phyloP scores from a whole-genome alignment of 2,329 filamentous ascomycete genomes.

The Aspergillus transmontanensis region DNA sequence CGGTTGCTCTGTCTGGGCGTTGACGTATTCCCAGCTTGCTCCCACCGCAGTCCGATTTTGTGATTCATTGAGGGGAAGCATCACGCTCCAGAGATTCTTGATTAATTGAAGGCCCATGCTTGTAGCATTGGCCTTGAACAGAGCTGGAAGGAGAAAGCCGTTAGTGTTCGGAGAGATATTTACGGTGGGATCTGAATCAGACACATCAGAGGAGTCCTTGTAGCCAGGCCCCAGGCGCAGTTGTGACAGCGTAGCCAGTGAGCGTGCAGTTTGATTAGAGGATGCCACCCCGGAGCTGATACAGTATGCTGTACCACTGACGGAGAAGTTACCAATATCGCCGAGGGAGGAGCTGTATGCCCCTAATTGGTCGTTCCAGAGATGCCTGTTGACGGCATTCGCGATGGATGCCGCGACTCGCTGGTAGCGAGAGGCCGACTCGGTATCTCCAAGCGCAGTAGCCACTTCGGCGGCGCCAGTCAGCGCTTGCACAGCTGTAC shows the following conservation, averaged over 20 bases:
- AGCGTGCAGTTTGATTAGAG: conserved; percentile 28
- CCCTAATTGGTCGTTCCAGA: conserved; percentile 16
- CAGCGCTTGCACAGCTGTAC: conserved; percentile 13
- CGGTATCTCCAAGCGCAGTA: conserved; percentile 5
- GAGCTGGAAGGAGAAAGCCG: conserved; percentile 46
- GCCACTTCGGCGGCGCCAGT: conserved; percentile 13
- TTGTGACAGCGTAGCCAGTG: conserved; percentile 32
- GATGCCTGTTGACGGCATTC: conserved; percentile 14
- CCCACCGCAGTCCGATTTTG: conserved; percentile 36
- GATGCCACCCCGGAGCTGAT: conserved; percentile 29
- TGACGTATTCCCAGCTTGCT: conserved; percentile 51
- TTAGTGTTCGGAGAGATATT: conserved; percentile 51
- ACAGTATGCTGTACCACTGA: conserved; percentile 8
- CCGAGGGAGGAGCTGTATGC: conserved; percentile 9
- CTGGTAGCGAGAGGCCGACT: conserved; percentile 5
- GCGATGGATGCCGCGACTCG: not conserved
- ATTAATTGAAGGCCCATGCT: conserved; percentile 35
- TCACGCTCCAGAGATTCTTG: conserved; percentile 44
- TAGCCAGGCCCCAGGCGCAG: conserved; percentile 41
- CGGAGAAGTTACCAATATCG: not conserved
- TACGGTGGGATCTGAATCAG: conserved; percentile 18
- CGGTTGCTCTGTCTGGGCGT: conserved; percentile 37
- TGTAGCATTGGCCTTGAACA: conserved; percentile 33
- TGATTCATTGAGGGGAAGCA: conserved; percentile 38
- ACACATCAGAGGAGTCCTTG: conserved; percentile 30